Percentiles rank a stretch among this genome's conserved stretches.
Evolutionary conservation across 441 rosid species (phyloP).

Genomic region (Eutrema salsugineum): DNA sequence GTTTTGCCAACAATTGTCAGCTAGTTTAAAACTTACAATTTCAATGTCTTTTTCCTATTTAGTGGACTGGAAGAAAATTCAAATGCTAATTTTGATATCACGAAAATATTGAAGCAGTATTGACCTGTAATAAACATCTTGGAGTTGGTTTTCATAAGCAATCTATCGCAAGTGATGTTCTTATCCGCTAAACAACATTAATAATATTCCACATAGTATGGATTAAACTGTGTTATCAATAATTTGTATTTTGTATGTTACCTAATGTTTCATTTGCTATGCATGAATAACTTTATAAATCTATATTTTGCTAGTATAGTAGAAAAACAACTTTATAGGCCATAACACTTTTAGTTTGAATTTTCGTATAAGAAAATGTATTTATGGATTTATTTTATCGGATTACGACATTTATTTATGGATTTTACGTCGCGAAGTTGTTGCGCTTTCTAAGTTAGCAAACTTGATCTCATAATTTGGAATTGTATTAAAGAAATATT

Average conservation of each 20-base stretch:
- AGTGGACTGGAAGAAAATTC: neutral
- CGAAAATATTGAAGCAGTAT: neutral
- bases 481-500: neutral
- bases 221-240: neutral
- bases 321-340: too few species aligned
- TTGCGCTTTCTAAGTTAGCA: neutral
- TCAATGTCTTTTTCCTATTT: neutral
- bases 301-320: neutral
- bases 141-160: neutral
- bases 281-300: neutral
- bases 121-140: neutral
- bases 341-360: too few species aligned
- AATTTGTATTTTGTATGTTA: neutral
- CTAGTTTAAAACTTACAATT: neutral
- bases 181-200: neutral
- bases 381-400: neutral
- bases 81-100: neutral
- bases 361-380: too few species aligned
- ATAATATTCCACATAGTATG: neutral
- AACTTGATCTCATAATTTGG: conserved; percentile 9
- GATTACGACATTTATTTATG: neutral
- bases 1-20: neutral
- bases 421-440: conserved; percentile 2
- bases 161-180: neutral
- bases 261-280: neutral